A percentile compares a stretch with the other conserved stretches of the same genome.
Conservation (phyloP, 2,329 filamentous ascomycete species). For the Sporothrix pseudoabietina region DNA sequence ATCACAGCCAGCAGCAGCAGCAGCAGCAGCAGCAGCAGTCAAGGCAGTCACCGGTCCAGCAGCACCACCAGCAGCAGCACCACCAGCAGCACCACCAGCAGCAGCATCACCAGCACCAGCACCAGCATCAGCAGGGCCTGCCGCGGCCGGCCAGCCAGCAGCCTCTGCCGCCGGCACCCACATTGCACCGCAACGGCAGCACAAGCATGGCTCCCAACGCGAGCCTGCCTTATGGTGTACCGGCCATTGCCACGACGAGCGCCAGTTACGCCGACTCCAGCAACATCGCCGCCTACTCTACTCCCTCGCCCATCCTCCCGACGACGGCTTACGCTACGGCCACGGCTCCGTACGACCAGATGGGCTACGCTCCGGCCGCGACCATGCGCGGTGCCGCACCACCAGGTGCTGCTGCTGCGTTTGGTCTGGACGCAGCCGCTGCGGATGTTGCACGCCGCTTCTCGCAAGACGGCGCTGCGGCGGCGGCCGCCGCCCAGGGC, state of each 20-base stretch:
- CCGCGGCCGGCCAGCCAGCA: constrained; percentile 37
- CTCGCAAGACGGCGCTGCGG: constrained; percentile 19
- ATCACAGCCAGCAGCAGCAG: constrained; percentile 37
- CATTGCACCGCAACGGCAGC: constrained; percentile 19
- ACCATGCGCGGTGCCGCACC: constrained; percentile 56
- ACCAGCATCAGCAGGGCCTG: neutral
- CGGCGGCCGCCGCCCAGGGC: constrained; percentile 33
- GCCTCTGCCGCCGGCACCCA: constrained; percentile 51
- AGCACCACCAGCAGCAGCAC: constrained; percentile 15
- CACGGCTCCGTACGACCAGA: constrained; percentile 70
- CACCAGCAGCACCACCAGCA: neutral
- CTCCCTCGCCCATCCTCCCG: constrained; percentile 66
- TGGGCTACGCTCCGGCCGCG: constrained; percentile 73
- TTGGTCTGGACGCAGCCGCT: constrained; percentile 8
- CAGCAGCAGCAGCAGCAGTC: constrained; percentile 14
- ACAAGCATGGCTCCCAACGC: constrained; percentile 1
- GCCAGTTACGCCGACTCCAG: constrained; percentile 1
- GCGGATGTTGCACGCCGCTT: constrained; percentile 26
- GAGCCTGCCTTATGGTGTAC: neutral
- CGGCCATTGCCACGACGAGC: constrained; percentile 17
- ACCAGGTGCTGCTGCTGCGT: constrained; percentile 55
- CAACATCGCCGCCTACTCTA: constrained; percentile 35
- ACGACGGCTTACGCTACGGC: constrained; percentile 61
- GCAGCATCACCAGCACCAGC: neutral
- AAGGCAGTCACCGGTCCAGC: neutral